These are phyloP conservation scores for Globisporangium cystogenes DNA, from an alignment of 352 stramenopile genomes.

Conservation along the genomic window DNA sequence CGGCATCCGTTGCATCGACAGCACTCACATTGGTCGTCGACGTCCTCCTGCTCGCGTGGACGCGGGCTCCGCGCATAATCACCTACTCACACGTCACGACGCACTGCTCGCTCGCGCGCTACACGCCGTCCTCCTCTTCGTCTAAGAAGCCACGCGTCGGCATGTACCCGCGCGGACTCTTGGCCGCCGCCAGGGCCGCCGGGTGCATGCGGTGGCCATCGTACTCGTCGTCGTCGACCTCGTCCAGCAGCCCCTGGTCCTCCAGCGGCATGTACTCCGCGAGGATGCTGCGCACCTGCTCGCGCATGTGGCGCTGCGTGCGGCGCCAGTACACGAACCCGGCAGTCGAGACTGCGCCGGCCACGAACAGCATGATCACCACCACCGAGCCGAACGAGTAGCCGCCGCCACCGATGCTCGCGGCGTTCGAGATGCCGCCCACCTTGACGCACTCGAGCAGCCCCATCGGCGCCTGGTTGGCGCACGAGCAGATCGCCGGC, in stretches of 20 bases:
- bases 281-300: constrained; percentile 94
- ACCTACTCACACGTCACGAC: background rate
- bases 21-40: constrained; percentile 1
- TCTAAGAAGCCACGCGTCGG: constrained; percentile 81
- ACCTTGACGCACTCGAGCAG: constrained; percentile 69
- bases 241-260: constrained; percentile 67
- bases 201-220: constrained; percentile 62
- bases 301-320: constrained; percentile 92
- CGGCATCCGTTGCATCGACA: background rate
- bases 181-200: constrained; percentile 56
- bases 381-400: constrained; percentile 84
- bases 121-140: constrained; percentile 75
- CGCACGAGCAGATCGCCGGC: constrained; percentile 71
- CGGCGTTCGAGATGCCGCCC: constrained; percentile 60
- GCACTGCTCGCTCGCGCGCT: constrained; percentile 10
- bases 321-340: constrained; percentile 90
- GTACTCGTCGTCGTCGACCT: constrained; percentile 58
- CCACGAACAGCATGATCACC: constrained; percentile 81
- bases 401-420: constrained; percentile 35
- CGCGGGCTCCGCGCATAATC: background rate
- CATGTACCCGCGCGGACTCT: constrained; percentile 84
- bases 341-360: constrained; percentile 58
- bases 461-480: constrained; percentile 54
- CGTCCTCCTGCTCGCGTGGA: background rate
- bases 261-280: constrained; percentile 97